phyloP scores from a whole-genome alignment of 2,329 filamentous ascomycete species.

The Geoglossum cookeanum region DNA sequence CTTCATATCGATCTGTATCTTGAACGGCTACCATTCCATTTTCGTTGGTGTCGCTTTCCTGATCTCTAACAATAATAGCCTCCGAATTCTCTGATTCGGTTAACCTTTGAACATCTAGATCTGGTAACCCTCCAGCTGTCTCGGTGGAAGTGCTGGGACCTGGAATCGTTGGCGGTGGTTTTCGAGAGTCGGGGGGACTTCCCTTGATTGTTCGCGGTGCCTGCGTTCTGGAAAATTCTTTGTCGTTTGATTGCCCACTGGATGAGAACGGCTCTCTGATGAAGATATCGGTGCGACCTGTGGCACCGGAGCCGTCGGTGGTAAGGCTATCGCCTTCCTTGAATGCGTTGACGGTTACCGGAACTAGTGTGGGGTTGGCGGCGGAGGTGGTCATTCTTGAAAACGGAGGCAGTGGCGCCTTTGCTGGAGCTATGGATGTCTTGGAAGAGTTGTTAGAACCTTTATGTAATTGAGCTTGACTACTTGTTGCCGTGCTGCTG shows the following conservation, averaged over 20 bases:
- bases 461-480: constrained; percentile 15
- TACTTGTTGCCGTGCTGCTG: constrained; percentile 7
- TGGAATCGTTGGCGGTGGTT: background rate
- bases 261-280: constrained; percentile 8
- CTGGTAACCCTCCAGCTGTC: background rate
- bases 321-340: constrained; percentile 28
- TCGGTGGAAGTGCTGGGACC: background rate
- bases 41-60: background rate
- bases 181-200: background rate
- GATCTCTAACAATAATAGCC: background rate
- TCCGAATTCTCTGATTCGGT: background rate
- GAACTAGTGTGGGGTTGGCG: constrained; percentile 28
- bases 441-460: constrained; percentile 15
- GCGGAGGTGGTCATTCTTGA: constrained; percentile 16
- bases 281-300: background rate
- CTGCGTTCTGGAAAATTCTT: background rate
- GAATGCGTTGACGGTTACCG: constrained; percentile 30
- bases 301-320: background rate
- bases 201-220: background rate
- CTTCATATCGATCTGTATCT: background rate
- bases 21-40: background rate
- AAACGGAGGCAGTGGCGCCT: constrained; percentile 16
- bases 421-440: constrained; percentile 13
- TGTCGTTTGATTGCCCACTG: background rate
- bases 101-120: background rate